Base-by-base conservation (phyloP, 306 rosid genomes). In the Quillaja saponaria region DNA sequence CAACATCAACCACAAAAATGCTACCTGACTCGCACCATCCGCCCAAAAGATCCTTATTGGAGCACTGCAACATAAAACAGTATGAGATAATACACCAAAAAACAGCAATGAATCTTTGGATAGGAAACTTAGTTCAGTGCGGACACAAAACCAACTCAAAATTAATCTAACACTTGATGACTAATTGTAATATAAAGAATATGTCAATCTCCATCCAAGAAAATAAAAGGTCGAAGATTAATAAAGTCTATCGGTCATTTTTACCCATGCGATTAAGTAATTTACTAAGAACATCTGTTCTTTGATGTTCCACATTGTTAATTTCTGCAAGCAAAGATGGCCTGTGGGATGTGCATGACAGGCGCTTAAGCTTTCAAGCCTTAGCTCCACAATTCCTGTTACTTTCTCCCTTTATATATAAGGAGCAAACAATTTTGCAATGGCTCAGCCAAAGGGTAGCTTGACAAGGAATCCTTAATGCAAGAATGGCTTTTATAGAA, bases 21-120 rank as follows among this genome's bases (percentile, higher is more conserved):
- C 91, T 85, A 55, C 95, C 95, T 0, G 95, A 82, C 71, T 88
- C 97, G 44, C 91, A 84, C 96, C 96, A 91, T 71, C 97, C 96
- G 44, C 95, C 95, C 59, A 91, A 48, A 71, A 91, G 78, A 77
- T 87, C 97, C 75, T 76, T 80, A 61, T 77, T 70, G 63, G 66
- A 68, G 82, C 95, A 72, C 97, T 91, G 90, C 69, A 81, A 78
- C 25, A 66, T 15, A 44, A 56, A 55, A 10, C 35, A 47, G 44
- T 64, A 56, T 74, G 65, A 74, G 59, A 72, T 14, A 44, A 19
- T 55, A 44, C 44, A 39, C 14, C 46, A 53, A 51, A 49, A 3
- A 8, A 39, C 44, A 39, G 10, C 10, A 8, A 39, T 39, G 13
- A 39, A 2, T 8, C 10, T 12, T 8, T 8, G 5, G 2, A 8